Percentiles rank a stretch among this genome's conserved stretches.
Evolutionary conservation across 2,329 filamentous ascomycete genomes (phyloP).

Genomic region (Scleromitrula shiraiana): DNA sequence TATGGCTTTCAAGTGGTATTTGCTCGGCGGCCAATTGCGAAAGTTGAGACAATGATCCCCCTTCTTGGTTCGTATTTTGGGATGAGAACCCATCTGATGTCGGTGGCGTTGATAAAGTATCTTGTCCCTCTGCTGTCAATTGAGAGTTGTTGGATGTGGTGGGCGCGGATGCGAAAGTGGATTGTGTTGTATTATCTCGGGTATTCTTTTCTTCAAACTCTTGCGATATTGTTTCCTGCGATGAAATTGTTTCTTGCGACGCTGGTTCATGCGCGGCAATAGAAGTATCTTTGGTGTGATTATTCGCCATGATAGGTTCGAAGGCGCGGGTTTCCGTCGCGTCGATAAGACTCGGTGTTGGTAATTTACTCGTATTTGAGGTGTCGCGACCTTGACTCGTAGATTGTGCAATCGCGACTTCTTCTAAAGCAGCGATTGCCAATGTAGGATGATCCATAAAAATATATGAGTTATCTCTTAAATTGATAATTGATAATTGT

Average conservation of each 20-base stretch:
- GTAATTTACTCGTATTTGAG: slow-evolving; percentile 14
- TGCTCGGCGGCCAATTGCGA: slow-evolving; percentile 48
- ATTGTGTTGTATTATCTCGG: not conserved
- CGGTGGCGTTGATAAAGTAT: slow-evolving; percentile 33
- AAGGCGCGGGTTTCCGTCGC: slow-evolving; percentile 21
- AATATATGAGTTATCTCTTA: not conserved
- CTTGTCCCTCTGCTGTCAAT: slow-evolving; percentile 35
- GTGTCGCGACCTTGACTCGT: slow-evolving; percentile 2
- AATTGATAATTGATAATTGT: too few relatives aligned
- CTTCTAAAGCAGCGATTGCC: slow-evolving; percentile 24
- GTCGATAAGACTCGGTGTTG: slow-evolving; percentile 13
- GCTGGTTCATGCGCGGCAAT: slow-evolving; percentile 7
- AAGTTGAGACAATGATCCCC: slow-evolving; percentile 42
- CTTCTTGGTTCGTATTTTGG: slow-evolving; percentile 39
- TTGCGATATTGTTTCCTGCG: slow-evolving; percentile 1
- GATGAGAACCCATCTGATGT: slow-evolving; percentile 30
- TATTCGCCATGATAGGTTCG: slow-evolving; percentile 18
- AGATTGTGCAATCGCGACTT: slow-evolving; percentile 16
- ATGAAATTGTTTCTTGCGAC: slow-evolving; percentile 3
- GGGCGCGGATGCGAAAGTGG: slow-evolving; percentile 7
- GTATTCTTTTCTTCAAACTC: not conserved
- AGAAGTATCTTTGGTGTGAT: slow-evolving; percentile 17
- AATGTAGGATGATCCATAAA: slow-evolving; percentile 24
- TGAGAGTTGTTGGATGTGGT: slow-evolving; percentile 37
- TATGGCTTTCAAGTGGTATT: slow-evolving; percentile 27